Evolutionary conservation across 805 yeast species (phyloP).

Genomic region (Danielozyma ontarioensis): DNA sequence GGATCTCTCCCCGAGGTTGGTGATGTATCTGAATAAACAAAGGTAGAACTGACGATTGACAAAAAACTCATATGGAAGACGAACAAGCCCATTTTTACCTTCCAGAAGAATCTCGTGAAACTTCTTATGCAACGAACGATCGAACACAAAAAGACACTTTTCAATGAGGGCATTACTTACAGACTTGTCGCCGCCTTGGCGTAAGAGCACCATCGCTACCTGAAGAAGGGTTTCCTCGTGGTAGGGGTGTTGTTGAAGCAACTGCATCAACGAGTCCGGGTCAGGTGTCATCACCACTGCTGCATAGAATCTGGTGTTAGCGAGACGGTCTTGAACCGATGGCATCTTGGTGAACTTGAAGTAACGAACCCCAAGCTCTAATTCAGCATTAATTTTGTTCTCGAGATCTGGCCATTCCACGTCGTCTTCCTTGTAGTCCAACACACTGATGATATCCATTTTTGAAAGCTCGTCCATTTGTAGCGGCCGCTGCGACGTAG

Average conservation of each 20-base stretch:
- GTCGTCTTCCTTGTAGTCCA: conserved; percentile 30
- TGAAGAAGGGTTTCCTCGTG: conserved; percentile 76
- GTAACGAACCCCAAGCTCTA: conserved; percentile 43
- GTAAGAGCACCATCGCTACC: conserved; percentile 63
- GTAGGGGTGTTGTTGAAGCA: conserved; percentile 62
- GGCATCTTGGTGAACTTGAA: conserved; percentile 48
- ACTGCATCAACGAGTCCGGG: conserved; percentile 61
- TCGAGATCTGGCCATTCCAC: conserved; percentile 21
- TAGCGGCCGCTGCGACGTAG: conserved; percentile 58
- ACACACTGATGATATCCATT: conserved; percentile 31
- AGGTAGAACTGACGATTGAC: conserved; percentile 75
- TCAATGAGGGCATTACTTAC: conserved; percentile 73
- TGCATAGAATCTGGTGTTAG: conserved; percentile 51
- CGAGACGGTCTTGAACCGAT: conserved; percentile 27
- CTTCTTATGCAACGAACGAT: conserved; percentile 60
- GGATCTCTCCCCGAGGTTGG: conserved; percentile 68
- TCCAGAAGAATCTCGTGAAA: conserved; percentile 41
- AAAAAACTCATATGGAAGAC: conserved; percentile 72
- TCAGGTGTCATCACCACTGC: conserved; percentile 72
- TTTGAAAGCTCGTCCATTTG: conserved; percentile 49
- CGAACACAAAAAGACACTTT: conserved; percentile 73
- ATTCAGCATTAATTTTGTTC: conserved; percentile 27
- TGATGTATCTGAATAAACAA: conserved; percentile 66
- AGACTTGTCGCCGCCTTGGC: conserved; percentile 70
- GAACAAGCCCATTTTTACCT: conserved; percentile 51